These are phyloP conservation scores for Coemansia sp. DNA, from an alignment of 192 early-diverging fungal species.

Conservation along the genomic window DNA sequence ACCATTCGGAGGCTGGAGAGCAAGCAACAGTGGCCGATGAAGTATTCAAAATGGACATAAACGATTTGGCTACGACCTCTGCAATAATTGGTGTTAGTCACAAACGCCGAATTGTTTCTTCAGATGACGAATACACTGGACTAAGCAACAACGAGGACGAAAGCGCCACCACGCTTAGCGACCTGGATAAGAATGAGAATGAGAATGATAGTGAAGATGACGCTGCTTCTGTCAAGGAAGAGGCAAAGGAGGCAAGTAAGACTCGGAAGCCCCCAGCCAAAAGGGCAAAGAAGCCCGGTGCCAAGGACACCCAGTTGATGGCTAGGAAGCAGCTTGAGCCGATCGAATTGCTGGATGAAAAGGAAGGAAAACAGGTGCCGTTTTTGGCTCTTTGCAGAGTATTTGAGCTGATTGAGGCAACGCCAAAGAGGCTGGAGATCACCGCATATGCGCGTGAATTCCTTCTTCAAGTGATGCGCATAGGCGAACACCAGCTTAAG, in stretches of 20 bases:
- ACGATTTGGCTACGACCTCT: background rate
- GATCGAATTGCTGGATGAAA: conserved; percentile 33
- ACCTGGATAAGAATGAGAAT: background rate
- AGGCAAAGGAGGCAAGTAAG: conserved; percentile 3
- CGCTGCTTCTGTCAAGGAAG: background rate
- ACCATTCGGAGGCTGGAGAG: background rate
- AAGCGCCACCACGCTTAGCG: background rate
- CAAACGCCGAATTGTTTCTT: conserved; percentile 21
- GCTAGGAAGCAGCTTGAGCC: conserved; percentile 9
- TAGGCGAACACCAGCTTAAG: conserved; percentile 36
- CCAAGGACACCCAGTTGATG: background rate
- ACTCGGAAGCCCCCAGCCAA: conserved; percentile 10
- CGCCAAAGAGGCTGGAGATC: conserved; percentile 72
- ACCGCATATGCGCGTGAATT: conserved; percentile 39
- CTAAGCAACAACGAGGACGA: conserved; percentile 1
- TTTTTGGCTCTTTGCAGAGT: conserved; percentile 87
- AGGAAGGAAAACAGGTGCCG: conserved; percentile 55
- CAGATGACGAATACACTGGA: conserved; percentile 16
- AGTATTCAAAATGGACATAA: background rate
- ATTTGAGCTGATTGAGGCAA: conserved; percentile 84
- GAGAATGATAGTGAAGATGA: background rate
- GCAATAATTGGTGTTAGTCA: too few species aligned
- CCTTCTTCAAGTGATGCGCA: conserved; percentile 37
- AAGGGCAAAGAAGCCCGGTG: conserved; percentile 27
- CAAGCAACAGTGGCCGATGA: background rate